Percentiles rank a stretch among this genome's conserved stretches.
These are phyloP conservation scores for Juncus effusus DNA, from an alignment of 176 grass and related monocot species.

Conservation along the genomic window DNA sequence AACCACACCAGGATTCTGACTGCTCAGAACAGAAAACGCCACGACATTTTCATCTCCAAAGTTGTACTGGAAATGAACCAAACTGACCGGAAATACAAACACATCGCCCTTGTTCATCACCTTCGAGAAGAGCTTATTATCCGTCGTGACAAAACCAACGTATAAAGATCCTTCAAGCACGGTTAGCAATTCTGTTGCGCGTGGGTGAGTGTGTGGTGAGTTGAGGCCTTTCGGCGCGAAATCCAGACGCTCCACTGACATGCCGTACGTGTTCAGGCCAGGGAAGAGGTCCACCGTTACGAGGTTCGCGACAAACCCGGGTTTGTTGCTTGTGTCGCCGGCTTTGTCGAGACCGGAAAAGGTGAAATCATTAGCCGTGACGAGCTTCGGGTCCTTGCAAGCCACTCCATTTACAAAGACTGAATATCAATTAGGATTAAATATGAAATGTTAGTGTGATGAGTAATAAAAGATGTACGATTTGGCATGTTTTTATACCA, in stretches of 20 bases:
- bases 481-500: too few relatives aligned
- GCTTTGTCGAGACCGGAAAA: conserved; percentile 2
- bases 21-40: conserved; percentile 21
- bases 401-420: neutral
- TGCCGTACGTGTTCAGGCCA: conserved; percentile 26
- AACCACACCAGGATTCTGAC: conserved; percentile 29
- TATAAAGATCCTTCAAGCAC: conserved; percentile 31
- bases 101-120: conserved; percentile 4
- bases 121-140: conserved; percentile 18
- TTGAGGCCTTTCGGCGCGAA: conserved; percentile 14
- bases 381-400: neutral
- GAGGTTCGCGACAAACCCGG: conserved; percentile 2
- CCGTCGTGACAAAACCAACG: conserved; percentile 21
- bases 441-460: neutral
- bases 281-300: conserved; percentile 1
- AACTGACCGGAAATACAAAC: conserved; percentile 25
- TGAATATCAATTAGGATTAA: neutral
- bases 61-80: conserved; percentile 32
- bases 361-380: conserved; percentile 11
- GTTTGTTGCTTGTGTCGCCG: conserved; percentile 27
- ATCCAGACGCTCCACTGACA: conserved; percentile 27
- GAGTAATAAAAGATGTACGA: too few relatives aligned
- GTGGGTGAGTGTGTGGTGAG: conserved; percentile 24
- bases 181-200: conserved; percentile 4
- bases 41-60: neutral